A percentile compares a stretch with the other conserved stretches of the same genome.
phyloP scores from a whole-genome alignment of 495 filamentous ascomycete species.

The Xylona heveae region DNA sequence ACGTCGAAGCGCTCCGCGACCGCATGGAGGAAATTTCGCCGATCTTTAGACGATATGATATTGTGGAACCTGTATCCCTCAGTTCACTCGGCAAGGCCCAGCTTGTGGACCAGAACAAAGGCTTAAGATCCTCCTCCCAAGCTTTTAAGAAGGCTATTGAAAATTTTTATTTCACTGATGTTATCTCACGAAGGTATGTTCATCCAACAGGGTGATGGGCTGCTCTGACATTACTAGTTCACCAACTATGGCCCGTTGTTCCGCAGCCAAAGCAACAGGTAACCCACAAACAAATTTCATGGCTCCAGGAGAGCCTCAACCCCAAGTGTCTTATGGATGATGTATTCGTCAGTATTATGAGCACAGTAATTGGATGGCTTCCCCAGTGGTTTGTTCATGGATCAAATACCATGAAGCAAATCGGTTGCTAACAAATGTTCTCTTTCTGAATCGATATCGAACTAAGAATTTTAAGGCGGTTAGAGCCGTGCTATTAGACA shows the following conservation, averaged over 20 bases:
- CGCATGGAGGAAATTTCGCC: constrained; percentile 92
- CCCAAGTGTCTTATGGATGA: constrained; percentile 4
- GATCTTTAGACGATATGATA: constrained; percentile 68
- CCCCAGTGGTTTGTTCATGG: no score
- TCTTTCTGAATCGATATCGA: background rate
- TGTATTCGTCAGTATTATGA: no score
- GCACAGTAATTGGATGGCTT: no score
- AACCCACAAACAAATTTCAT: constrained; percentile 14
- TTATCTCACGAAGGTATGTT: constrained; percentile 74
- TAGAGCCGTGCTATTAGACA: no score
- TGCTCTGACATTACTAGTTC: constrained; percentile 30
- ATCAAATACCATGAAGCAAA: no score
- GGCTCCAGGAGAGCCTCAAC: constrained; percentile 6
- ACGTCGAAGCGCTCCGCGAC: constrained; percentile 65
- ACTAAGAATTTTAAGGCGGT: no score
- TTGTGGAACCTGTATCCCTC: constrained; percentile 60
- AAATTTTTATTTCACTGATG: constrained; percentile 95
- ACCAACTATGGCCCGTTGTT: constrained; percentile 92
- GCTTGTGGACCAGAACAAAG: constrained; percentile 89
- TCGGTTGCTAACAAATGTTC: no score
- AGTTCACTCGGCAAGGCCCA: constrained; percentile 66
- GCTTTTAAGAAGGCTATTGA: constrained; percentile 68
- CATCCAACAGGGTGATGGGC: constrained; percentile 1
- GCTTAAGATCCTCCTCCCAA: constrained; percentile 36
- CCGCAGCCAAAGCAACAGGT: constrained; percentile 51